Conservation (phyloP, 495 filamentous ascomycete species). For the Neurospora sp. region DNA sequence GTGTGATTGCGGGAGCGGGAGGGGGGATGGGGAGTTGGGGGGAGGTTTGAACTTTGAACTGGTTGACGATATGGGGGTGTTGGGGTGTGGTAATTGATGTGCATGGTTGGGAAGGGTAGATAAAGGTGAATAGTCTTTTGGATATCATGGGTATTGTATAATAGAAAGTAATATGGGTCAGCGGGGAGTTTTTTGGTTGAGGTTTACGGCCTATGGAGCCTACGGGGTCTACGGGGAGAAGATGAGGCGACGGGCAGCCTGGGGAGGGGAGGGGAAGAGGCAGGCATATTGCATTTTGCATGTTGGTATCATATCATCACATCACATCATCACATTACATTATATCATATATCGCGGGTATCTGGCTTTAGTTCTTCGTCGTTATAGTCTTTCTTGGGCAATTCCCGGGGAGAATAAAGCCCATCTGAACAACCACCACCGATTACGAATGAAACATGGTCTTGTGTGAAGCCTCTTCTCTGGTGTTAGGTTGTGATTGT, state of each 20-base stretch:
- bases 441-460: too few relatives aligned
- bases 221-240: not conserved
- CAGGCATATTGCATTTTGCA: not conserved
- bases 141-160: not conserved
- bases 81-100: not conserved
- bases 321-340: not conserved
- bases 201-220: not conserved
- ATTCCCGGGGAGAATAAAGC: not conserved
- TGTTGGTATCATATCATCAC: not conserved
- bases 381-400: not conserved
- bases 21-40: constrained; percentile 63
- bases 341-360: not conserved
- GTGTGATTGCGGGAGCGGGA: constrained; percentile 50
- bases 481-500: too few relatives aligned
- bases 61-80: not conserved
- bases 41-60: constrained; percentile 40
- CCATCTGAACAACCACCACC: not conserved
- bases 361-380: not conserved
- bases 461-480: too few relatives aligned
- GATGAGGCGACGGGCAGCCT: not conserved
- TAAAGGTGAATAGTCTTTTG: not conserved
- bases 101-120: not conserved
- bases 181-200: not conserved
- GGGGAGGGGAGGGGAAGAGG: not conserved
- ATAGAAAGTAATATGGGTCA: not conserved